Base-by-base conservation (phyloP, 2,329 filamentous ascomycete species). In the Ascochyta koolunga region DNA sequence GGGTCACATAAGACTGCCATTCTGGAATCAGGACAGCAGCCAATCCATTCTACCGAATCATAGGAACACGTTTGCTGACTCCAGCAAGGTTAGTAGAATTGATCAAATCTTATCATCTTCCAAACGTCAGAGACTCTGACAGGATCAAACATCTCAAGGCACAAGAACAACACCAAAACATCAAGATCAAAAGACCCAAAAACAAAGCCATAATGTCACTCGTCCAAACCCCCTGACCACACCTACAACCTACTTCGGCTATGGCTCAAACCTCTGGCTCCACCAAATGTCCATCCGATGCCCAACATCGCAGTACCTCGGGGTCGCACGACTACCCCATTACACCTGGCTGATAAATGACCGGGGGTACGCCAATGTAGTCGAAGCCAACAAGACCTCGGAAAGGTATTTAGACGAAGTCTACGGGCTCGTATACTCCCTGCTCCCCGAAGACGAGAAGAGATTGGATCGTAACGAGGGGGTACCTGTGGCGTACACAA, bases 341-440 rank as follows among this genome's bases (percentile, higher is more conserved):
- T 88, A 85, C 78, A 76, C 71, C 38, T 91, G 86, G 86, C 78
- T 88, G 47, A 89, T 91, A 76, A 88, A 86, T 66, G 72, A 77
- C 39, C 80, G 87, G 1, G 87, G 87, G 13, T 89, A 86, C 68
- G 88, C 88, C 33, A 91, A 90, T 66, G 77, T 90, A n/a, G 80
- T 86, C 22, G 68, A 63, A 29, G 21, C 18, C 21, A 41, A 29
- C 13, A 51, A 40, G 69, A 36, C 49, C 37, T 18, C 50, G 2
- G 21, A 21, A 13, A 15, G 22, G 9, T 42, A 42, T 41, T 60
- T 19, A 5, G 33, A 43, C 32, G 16, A 54, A 0, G 74, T 76
- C 31, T 77, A 64, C 56, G 75, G 74, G 19, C 61, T 75, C 4
- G 68, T 76, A 10, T 77, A 71, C 58, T 24, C 54, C 0, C 66